Evolutionary conservation across 371 early-diverging fungal genomes (phyloP).

Genomic region (Dinochytrium kinnereticum): DNA sequence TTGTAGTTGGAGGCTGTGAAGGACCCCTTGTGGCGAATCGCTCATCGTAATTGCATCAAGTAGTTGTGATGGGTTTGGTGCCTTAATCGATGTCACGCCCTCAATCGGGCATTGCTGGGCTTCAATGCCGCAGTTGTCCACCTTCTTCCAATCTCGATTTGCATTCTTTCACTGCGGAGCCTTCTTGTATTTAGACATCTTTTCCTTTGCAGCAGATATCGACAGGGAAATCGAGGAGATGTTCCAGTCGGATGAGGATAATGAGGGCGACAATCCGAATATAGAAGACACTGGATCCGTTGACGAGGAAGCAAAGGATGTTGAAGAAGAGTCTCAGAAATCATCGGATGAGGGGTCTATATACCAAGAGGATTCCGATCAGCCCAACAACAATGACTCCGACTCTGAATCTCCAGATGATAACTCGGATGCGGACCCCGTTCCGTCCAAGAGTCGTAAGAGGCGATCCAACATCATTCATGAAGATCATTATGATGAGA

Average conservation of each 20-base stretch:
- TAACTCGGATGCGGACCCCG: not conserved
- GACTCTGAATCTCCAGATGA: not conserved
- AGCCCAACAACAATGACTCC: not conserved
- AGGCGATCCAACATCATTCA: not conserved
- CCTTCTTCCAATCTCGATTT: no score
- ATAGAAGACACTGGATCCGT: not conserved
- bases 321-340: not conserved
- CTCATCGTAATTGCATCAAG: no score
- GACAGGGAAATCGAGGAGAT: conserved; percentile 8
- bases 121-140: no score
- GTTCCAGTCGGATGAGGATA: conserved; percentile 12
- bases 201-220: not conserved
- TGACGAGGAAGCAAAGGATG: conserved; percentile 6
- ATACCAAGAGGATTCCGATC: conserved; percentile 1
- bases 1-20: no score
- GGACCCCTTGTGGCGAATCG: no score
- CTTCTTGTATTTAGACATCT: no score
- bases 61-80: no score
- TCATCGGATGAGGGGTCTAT: conserved; percentile 10
- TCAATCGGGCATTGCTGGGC: no score
- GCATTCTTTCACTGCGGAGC: no score
- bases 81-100: no score
- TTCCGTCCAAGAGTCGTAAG: not conserved
- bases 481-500: conserved; percentile 1
- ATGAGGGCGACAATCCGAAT: not conserved